Evolutionary conservation across 306 rosid genomes (phyloP), one percentile per base, ranked within the genome.

Genomic region (Hippophae rhamnoides): DNA sequence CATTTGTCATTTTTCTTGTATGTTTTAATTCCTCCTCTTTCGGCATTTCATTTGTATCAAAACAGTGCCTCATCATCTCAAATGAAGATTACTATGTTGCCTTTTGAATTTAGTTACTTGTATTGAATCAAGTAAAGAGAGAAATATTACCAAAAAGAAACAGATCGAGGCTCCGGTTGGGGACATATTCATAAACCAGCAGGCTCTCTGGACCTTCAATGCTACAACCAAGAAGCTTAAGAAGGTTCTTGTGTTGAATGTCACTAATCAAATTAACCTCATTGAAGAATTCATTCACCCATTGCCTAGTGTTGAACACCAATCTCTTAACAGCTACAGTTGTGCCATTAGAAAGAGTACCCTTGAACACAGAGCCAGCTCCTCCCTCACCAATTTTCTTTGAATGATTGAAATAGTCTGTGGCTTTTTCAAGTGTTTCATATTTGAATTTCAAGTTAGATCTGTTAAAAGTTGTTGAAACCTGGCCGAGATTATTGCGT

Each of bases 141-240:
- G 40, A 57, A 54, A 43, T 26, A 54, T 60, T 82, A 89, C 97
- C 94, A 38, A 82, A 89, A 64, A 89, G 67, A 74, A 82, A 84
- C 41, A 74, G 89, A 72, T 89, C 89, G 9, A 89, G 88, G 76
- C 95, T 83, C 65, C 70, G 70, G 62, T 89, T 89, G 18, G 75
- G 79, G 18, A 76, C 60, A 66, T 82, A 86, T 71, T 89, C 97
- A 25, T 82, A 89, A 40, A 89, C 95, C 50, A 89, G 82, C 61
- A 89, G 80, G 54, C 97, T 89, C 82, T 89, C 97, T 6, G 97
- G 97, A 43, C 97, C 97, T 84, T 89, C 97, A 49, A 89, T 86
- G 81, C 95, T 89, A 53, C 97, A 89, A 23, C 97, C 97, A 71
- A 89, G 69, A 66, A 89, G 84, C 54, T 73, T 60, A 47, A 89